Evolutionary conservation across 345 rosid genomes (phyloP), one percentile per base, ranked within the genome.

Genomic region (Brassica incana): DNA sequence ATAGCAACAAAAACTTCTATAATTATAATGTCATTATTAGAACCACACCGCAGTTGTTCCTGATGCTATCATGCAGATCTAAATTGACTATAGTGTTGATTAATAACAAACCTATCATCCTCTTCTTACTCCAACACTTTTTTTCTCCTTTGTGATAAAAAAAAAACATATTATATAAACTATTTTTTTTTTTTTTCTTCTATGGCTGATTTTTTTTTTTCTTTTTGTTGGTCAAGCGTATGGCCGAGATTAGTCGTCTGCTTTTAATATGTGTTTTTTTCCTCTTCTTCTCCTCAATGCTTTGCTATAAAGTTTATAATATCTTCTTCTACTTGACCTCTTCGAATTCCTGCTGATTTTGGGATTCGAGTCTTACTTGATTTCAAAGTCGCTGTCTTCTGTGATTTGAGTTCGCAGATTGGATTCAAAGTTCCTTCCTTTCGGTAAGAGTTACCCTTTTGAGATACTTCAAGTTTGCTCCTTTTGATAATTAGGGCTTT

Each of bases 401-500:
- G 14, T 67, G 70, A 64, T 63, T 73, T 62, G 77, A 62, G 60
- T 16, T 63, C 30, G 48, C 33, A 10, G 72, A 75, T 60, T 76
- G 33, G 79, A 68, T 68, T 43, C 7, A 76, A 69, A 67, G 50
- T 60, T 68, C 0, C 4, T 27, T 30, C 29, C 20, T 54, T 60
- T 27, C 16, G 67, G 79, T 76, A 76, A 64, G 69, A 33, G 35
- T 71, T 15, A 5, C n/a, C 27, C 7, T 36, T 54, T 33, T 11
- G 63, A 11, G 59, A 23, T 62, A 33, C 11, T 52, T 67, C 43
- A 8, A 27, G 58, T 61, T 11, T 56, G 30, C 75, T 54, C 8
- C 4, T 77, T 38, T 48, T n/a, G 33, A 43, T 16, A 65, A 64
- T 71, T 78, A 71, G 81, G 81, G 81, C 69, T 76, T 76, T 76